These are phyloP conservation scores for Aureobasidium lini DNA, from an alignment of 2,329 filamentous ascomycete genomes.

Conservation along the genomic window DNA sequence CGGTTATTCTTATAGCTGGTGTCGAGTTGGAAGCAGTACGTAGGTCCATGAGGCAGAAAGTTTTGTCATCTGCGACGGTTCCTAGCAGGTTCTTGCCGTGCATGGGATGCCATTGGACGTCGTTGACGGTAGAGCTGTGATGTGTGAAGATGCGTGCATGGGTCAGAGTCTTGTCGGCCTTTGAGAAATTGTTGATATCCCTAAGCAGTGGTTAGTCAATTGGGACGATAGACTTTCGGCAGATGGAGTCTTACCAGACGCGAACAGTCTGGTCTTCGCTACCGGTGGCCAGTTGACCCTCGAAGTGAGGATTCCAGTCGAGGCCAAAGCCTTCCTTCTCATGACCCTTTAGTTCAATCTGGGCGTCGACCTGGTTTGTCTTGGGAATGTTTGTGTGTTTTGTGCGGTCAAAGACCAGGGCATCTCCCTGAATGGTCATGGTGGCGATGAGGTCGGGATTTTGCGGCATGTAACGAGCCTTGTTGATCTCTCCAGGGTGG, in stretches of 20 bases:
- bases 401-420: constrained; percentile 91
- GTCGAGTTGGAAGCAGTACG: constrained; percentile 52
- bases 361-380: constrained; percentile 59
- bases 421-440: constrained; percentile 76
- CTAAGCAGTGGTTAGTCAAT: constrained; percentile 76
- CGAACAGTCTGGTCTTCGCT: constrained; percentile 88
- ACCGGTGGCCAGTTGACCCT: constrained; percentile 78
- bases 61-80: constrained; percentile 90
- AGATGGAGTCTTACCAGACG: constrained; percentile 60
- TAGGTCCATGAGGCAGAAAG: constrained; percentile 85
- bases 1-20: constrained; percentile 54
- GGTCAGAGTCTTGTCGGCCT: constrained; percentile 61
- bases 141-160: constrained; percentile 73
- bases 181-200: constrained; percentile 72
- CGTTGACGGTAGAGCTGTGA: constrained; percentile 87
- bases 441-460: constrained; percentile 96
- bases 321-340: constrained; percentile 84
- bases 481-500: constrained; percentile 95
- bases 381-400: constrained; percentile 76
- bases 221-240: neutral
- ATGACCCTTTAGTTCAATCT: constrained; percentile 81
- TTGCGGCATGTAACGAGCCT: constrained; percentile 94
- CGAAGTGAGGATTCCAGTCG: constrained; percentile 79
- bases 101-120: constrained; percentile 89
- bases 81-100: constrained; percentile 73